phyloP scores from a whole-genome alignment of 192 early-diverging fungal genomes.

The Coemansia sp. region DNA sequence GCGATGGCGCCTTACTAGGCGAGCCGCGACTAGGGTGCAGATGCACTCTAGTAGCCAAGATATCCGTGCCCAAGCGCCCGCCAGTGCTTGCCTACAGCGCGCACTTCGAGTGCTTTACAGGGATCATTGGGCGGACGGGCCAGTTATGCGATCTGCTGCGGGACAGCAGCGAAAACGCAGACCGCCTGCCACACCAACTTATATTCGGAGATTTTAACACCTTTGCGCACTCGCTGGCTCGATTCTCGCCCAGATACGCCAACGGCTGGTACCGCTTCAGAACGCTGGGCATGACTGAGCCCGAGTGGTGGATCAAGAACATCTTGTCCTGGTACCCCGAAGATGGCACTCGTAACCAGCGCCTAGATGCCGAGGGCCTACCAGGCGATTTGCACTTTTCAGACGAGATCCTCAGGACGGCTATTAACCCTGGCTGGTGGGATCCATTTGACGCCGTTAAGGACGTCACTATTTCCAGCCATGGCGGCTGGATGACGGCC shows the following conservation, averaged over 20 bases:
- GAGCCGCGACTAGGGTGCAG: conserved; percentile 70
- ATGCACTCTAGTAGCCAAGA: conserved; percentile 63
- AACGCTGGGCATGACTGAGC: conserved; percentile 65
- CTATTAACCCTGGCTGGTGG: conserved; percentile 74
- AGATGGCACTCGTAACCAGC: conserved; percentile 34
- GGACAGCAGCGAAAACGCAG: conserved; percentile 54
- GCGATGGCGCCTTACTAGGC: conserved; percentile 58
- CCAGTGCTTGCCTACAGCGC: conserved; percentile 70
- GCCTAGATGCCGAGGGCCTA: conserved; percentile 21
- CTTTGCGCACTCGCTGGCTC: conserved; percentile 73
- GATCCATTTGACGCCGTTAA: conserved; percentile 66
- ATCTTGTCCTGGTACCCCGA: conserved; percentile 57
- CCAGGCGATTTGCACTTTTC: conserved; percentile 29
- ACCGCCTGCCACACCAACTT: conserved; percentile 64
- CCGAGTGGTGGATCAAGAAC: conserved; percentile 71
- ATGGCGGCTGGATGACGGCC: conserved; percentile 65
- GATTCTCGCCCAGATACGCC: conserved; percentile 65
- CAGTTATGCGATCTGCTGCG: conserved; percentile 70
- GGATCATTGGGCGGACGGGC: conserved; percentile 68
- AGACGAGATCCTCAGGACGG: conserved; percentile 44
- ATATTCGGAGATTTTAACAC: conserved; percentile 81
- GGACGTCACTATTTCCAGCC: conserved; percentile 69
- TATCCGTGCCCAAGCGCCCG: conserved; percentile 55
- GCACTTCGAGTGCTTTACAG: conserved; percentile 75
- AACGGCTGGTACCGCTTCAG: conserved; percentile 67